Conservation (phyloP, 148 eudicot species). For the Mesembryanthemum crystallinum region DNA sequence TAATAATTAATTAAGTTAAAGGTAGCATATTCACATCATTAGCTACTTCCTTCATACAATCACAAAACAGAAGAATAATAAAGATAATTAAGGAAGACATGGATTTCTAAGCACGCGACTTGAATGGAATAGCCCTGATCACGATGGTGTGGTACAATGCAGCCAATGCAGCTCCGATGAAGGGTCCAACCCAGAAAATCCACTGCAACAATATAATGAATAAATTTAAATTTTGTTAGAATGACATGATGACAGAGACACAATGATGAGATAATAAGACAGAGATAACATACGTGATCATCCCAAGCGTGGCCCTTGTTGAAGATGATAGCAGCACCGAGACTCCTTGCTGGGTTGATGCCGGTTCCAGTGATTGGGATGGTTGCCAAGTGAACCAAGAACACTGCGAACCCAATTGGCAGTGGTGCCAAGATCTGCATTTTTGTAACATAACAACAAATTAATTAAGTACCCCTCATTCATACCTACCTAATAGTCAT, state of each 20-base stretch:
- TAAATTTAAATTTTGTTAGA: no score
- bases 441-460: background rate
- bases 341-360: conserved; percentile 23
- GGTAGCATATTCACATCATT: conserved; percentile 12
- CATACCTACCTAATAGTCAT: no score
- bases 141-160: conserved; percentile 19
- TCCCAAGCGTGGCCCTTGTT: conserved; percentile 14
- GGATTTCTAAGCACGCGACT: background rate
- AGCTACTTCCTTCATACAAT: conserved; percentile 9
- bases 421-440: conserved; percentile 20
- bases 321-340: conserved; percentile 20
- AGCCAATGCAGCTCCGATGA: conserved; percentile 24
- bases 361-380: conserved; percentile 15
- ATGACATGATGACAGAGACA: no score
- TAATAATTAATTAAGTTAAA: background rate
- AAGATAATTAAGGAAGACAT: no score
- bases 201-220: conserved; percentile 15
- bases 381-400: conserved; percentile 16
- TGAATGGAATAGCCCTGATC: conserved; percentile 16
- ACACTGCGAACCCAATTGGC: conserved; percentile 17
- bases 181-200: conserved; percentile 24
- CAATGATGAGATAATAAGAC: background rate
- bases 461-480: no score
- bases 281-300: conserved; percentile 10
- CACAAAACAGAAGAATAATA: background rate